Evolutionary conservation across 179 eudicot genomes (phyloP), one percentile per base, ranked within the genome.

Genomic region (Beta macrorhiza): DNA sequence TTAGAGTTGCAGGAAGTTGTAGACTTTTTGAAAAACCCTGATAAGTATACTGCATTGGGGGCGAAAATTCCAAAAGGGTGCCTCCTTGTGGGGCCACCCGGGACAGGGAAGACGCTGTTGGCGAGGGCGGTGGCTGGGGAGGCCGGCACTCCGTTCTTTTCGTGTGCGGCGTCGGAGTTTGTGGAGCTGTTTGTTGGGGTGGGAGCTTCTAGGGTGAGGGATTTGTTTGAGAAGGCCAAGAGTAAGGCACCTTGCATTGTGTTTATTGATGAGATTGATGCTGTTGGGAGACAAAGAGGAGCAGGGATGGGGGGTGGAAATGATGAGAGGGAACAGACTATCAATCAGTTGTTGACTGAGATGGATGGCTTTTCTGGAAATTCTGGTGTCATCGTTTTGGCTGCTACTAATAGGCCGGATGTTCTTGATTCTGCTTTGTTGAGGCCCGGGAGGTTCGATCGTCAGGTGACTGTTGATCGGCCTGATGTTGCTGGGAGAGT

Each of bases 401-500:
- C 98, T 37, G 99, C 99, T 0, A 97, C 99, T 3, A 97, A 97
- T 64, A 85, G 99, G 82, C 98, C 98, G 0, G 99, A 97, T 91
- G 98, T 97, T 77, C 93, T 97, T 86, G 99, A 97, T 85, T 91
- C 99, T 0, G 99, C 99, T 0, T 87, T 97, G 93, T 79, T 97
- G 85, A 92, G 99, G 87, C 99, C 99, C 7, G 99, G 99, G 42
- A 91, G 99, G 91, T 97, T 97, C 59, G 99, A 97, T 89, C 87
- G 99, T 15, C 99, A 97, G 87, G 99, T 97, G 51, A 94, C 97
- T 0, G 97, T 97, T 20, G 98, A 94, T 62, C 81, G 99, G 86
- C 99, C 99, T 69, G 99, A 96, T 85, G 99, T 96, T 80, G 94
- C 99, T 72, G 99, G 99, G 19, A 91, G 99, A 89, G 98, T 96